Evolutionary conservation across 2,329 filamentous ascomycete species (phyloP), one percentile per base, ranked within the genome.

Genomic region (Coleophoma crateriformis): DNA sequence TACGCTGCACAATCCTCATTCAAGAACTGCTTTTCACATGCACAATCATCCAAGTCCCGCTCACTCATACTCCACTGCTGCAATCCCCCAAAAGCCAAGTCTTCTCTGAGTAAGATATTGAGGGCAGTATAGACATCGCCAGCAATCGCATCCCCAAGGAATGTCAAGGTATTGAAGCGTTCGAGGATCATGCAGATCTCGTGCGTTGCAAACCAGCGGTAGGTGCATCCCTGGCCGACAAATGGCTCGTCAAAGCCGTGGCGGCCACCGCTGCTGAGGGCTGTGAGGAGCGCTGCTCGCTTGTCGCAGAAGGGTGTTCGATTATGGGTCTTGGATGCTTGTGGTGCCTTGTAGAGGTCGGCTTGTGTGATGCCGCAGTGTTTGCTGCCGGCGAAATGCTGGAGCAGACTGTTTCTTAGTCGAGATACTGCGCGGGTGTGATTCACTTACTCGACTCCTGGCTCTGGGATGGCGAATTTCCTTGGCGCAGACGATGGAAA

Each of bases 111-210:
- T 8, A 74, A 64, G 42, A 72, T 67, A 54, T 72, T 73, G 53
- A 74, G 66, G 22, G 67, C 70, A n/a, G 66, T 64, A 55, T 74
- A 74, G 42, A 71, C 63, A 35, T 66, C 61, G 46, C 64, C 62
- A 14, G 71, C 59, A 32, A 65, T 58, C 39, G 67, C 60, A 49
- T 74, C 71, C 20, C 71, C 71, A 40, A 72, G 53, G 49, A 74
- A 74, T 15, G 68, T 53, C 6, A 74, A 50, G 15, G 62, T 60
- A 43, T 70, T 68, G 51, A 73, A 73, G 37, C 69, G 66, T 47
- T 67, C 64, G 22, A 74, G 61, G 17, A 73, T 71, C 58, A 70
- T 68, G 55, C 71, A 74, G 40, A 72, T 68, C 49, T 74, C 69
- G 8, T 58, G 49, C 3, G 64, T 62, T 7, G 65, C 60, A 51